Evolutionary conservation across 306 rosid genomes (phyloP).

Genomic region (Pyrus pyrifolia): DNA sequence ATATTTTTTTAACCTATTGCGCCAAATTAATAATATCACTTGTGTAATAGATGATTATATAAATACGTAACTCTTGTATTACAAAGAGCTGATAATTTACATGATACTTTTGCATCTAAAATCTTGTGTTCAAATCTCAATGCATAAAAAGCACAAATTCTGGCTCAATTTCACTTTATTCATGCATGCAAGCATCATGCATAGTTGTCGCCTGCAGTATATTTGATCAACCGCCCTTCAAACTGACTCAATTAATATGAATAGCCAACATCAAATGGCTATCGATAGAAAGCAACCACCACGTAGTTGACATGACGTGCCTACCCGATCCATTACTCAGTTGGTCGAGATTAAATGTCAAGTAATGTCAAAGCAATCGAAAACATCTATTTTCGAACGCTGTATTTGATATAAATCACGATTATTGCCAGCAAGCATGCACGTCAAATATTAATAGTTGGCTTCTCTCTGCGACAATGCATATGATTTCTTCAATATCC

Average conservation of each 20-base stretch:
- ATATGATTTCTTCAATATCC: slow-evolving; percentile 20
- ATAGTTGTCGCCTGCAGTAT: too few relatives aligned
- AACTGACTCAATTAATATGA: too few relatives aligned
- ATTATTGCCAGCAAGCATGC: not conserved
- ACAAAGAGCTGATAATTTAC: too few relatives aligned
- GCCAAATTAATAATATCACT: not conserved
- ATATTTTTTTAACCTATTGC: too few relatives aligned
- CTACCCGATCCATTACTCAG: too few relatives aligned
- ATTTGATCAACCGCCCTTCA: too few relatives aligned
- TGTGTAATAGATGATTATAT: too few relatives aligned
- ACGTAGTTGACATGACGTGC: not conserved
- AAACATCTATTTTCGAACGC: not conserved
- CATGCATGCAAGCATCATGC: too few relatives aligned
- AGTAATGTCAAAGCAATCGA: not conserved
- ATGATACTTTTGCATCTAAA: too few relatives aligned
- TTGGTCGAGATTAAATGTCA: not conserved
- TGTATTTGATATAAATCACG: not conserved
- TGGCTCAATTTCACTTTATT: too few relatives aligned
- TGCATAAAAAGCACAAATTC: too few relatives aligned
- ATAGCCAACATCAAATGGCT: not conserved
- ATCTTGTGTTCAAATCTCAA: too few relatives aligned
- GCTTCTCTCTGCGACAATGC: slow-evolving; percentile 17
- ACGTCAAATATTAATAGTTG: not conserved
- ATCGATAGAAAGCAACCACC: not conserved
- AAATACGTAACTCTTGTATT: not conserved